A percentile compares a stretch with the other conserved stretches of the same genome.
These are phyloP conservation scores for Rhizopus sp. DNA, from an alignment of 371 early-diverging fungal species.

Conservation along the genomic window DNA sequence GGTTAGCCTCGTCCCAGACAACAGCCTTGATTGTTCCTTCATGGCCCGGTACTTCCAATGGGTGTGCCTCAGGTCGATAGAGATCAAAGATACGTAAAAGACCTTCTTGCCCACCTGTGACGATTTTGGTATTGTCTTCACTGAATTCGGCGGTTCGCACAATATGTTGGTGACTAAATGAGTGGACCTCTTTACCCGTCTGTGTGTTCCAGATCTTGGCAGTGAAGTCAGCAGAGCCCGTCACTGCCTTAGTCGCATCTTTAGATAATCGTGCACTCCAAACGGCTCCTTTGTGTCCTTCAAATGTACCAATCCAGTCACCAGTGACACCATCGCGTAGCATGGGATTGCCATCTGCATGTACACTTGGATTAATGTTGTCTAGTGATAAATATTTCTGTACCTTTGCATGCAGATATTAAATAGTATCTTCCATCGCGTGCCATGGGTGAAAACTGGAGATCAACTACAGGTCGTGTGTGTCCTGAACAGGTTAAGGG, in stretches of 20 bases:
- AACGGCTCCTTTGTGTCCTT: conserved; percentile 89
- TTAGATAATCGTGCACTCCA: conserved; percentile 84
- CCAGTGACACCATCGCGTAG: conserved; percentile 85
- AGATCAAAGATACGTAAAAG: conserved; percentile 80
- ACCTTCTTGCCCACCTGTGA: conserved; percentile 83
- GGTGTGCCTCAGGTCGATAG: conserved; percentile 60
- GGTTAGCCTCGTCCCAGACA: conserved; percentile 67
- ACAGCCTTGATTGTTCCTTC: conserved; percentile 68
- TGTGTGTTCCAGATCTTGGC: conserved; percentile 87
- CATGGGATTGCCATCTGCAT: conserved; percentile 82
- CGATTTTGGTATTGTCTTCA: conserved; percentile 65
- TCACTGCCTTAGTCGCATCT: conserved; percentile 77
- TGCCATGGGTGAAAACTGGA: conserved; percentile 74
- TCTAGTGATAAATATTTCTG: neutral
- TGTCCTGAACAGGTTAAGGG: conserved; percentile 89
- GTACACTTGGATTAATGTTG: neutral
- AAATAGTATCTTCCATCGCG: conserved; percentile 72
- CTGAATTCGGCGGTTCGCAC: conserved; percentile 83
- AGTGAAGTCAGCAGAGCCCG: conserved; percentile 89
- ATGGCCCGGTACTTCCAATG: conserved; percentile 58
- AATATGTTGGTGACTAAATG: conserved; percentile 77
- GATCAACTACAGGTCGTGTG: conserved; percentile 86
- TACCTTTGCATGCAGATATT: conserved; percentile 91
- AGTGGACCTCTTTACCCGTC: conserved; percentile 68
- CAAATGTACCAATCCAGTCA: conserved; percentile 89